Conservation (phyloP, 1,284 basidiomycete species). For the Ustilago tritici region DNA sequence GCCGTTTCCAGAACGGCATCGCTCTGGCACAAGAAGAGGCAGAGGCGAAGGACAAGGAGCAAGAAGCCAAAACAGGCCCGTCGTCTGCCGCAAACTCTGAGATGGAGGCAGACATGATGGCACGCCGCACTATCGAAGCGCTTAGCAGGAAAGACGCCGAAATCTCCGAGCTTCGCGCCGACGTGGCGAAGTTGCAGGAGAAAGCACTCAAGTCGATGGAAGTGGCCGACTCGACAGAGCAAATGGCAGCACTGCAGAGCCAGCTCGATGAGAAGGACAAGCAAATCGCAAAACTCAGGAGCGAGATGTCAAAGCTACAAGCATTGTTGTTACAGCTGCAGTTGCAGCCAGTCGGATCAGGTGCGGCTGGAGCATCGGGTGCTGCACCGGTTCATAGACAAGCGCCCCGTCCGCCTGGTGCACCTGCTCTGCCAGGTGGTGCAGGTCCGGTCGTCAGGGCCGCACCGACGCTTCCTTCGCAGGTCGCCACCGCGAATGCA, state of each 20-base stretch:
- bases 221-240: conserved; percentile 19
- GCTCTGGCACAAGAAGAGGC: conserved; percentile 69
- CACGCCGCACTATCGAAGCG: conserved; percentile 78
- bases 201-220: conserved; percentile 48
- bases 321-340: conserved; percentile 51
- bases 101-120: conserved; percentile 78
- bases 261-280: conserved; percentile 36
- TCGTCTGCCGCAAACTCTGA: conserved; percentile 26
- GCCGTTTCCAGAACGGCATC: conserved; percentile 75
- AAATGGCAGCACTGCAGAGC: conserved; percentile 20
- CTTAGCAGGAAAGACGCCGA: conserved; percentile 80
- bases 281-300: conserved; percentile 36
- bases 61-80: conserved; percentile 16
- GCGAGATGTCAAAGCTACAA: conserved; percentile 53
- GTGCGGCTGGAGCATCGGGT: conserved; percentile 14
- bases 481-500: background rate
- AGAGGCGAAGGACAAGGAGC: conserved; percentile 38
- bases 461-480: conserved; percentile 10
- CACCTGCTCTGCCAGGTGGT: conserved; percentile 9
- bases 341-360: conserved; percentile 39
- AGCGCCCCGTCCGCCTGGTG: conserved; percentile 44
- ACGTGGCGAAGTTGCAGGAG: conserved; percentile 59
- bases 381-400: conserved; percentile 40
- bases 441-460: conserved; percentile 4
- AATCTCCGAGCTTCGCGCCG: conserved; percentile 71